Evolutionary conservation across 106 monocot genomes (phyloP), one percentile per base, ranked within the genome.

Genomic region (Dioscorea alata): DNA sequence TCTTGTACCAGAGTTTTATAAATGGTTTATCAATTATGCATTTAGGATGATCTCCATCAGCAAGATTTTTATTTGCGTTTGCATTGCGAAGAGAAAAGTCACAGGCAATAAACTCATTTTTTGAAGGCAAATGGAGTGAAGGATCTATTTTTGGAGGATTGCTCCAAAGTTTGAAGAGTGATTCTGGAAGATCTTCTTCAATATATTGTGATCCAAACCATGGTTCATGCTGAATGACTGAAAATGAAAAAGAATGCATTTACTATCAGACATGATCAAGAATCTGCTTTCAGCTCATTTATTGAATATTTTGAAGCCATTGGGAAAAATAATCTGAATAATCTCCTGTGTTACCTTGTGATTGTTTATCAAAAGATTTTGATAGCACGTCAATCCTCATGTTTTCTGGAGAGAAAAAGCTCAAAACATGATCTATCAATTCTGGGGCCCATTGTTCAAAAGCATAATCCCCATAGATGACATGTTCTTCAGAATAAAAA

Each of bases 161-260:
- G 48, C 65, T 68, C 97, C 97, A 97, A 23, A 75, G 66, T 56
- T 97, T 73, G 42, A 92, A 65, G 63, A 85, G 69, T 61, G 82
- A 78, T 50, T 78, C 28, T 13, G 82, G 61, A 60, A 97, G 76
- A 48, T 92, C 89, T 76, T 97, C 97, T 64, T 89, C 92, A 63
- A 87, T 81, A 63, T 92, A 97, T 18, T 53, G 75, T 48, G 92
- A 80, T n/a, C 89, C 89, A 89, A 97, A 97, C 97, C 97, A 97
- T 68, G 97, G 97, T 53, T 97, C 97, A 65, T 48, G 57, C 35
- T 75, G 77, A 78, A 85, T 66, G 48, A 49, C 97, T 92, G 89
- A 78, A 79, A 77, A 50, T 67, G 0, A 73, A 24, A 21, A 58
- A 21, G 19, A 66, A 59, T 59, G 59, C 23, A 59, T 21, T 59